Percentiles rank a stretch among this genome's conserved stretches.
Evolutionary conservation across 2,329 filamentous ascomycete species (phyloP).

Genomic region (Fusarium sp.): DNA sequence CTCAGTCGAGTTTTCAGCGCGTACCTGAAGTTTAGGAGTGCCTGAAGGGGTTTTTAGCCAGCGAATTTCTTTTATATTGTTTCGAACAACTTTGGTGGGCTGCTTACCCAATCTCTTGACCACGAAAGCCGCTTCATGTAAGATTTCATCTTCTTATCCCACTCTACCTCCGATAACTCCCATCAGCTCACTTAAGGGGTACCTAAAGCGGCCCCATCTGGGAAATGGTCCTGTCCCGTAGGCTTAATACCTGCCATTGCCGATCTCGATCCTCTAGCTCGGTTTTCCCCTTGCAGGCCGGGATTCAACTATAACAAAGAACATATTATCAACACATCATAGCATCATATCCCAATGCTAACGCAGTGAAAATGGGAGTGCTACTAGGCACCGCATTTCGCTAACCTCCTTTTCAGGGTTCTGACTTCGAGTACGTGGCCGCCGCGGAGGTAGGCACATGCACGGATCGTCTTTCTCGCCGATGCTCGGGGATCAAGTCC

Average conservation of each 20-base stretch:
- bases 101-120: not conserved
- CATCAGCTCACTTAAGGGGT: not conserved
- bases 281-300: too few species aligned
- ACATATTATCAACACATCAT: too few species aligned
- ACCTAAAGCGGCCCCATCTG: not conserved
- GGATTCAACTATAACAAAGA: too few species aligned
- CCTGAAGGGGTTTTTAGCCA: not conserved
- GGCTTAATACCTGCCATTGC: not conserved
- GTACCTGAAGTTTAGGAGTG: fast-evolving
- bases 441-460: not conserved
- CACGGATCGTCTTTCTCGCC: not conserved
- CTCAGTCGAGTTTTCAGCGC: not conserved
- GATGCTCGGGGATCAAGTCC: not conserved
- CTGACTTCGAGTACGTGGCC: not conserved
- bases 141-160: not conserved
- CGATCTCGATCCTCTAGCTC: too few species aligned
- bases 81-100: not conserved
- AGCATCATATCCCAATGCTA: too few species aligned
- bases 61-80: not conserved
- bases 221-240: not conserved
- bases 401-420: not conserved
- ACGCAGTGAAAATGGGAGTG: not conserved
- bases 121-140: not conserved
- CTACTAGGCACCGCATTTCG: not conserved
- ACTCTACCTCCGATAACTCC: not conserved